Evolutionary conservation across 768 basidiomycete species (phyloP).

Genomic region (Psilocybe subaeruginosa): DNA sequence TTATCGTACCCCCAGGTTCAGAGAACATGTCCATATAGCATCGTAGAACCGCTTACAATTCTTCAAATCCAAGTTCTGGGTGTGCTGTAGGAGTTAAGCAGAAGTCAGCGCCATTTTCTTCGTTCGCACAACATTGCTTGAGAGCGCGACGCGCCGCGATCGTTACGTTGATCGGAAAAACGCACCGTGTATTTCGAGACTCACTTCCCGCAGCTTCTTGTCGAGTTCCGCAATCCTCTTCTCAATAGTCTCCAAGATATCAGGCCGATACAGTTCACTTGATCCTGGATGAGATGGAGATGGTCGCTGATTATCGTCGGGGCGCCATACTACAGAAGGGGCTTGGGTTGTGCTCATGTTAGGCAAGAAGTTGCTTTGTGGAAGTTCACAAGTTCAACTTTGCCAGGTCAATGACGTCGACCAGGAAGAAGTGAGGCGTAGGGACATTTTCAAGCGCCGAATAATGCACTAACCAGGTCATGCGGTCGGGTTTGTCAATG

Average conservation of each 20-base stretch:
- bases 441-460: too few relatives aligned
- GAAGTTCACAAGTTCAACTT: too few relatives aligned
- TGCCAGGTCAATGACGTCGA: too few relatives aligned
- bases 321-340: slow-evolving; percentile 41
- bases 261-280: slow-evolving; percentile 53
- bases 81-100: slow-evolving; percentile 44
- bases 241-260: slow-evolving; percentile 64
- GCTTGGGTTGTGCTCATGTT: background rate
- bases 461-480: too few relatives aligned
- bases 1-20: background rate
- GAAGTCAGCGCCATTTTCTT: background rate
- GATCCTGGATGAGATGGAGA: slow-evolving; percentile 34
- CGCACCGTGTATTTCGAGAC: slow-evolving; percentile 74
- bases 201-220: slow-evolving; percentile 59
- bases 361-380: too few relatives aligned
- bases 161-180: background rate
- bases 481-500: too few relatives aligned
- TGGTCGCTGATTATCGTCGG: slow-evolving; percentile 31
- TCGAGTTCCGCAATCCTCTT: slow-evolving; percentile 53
- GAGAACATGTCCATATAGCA: background rate
- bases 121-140: too few relatives aligned
- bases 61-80: slow-evolving; percentile 71
- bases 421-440: too few relatives aligned
- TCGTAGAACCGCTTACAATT: slow-evolving; percentile 47
- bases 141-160: too few relatives aligned